phyloP scores from a whole-genome alignment of 495 filamentous ascomycete genomes.

The Thozetella sp. region DNA sequence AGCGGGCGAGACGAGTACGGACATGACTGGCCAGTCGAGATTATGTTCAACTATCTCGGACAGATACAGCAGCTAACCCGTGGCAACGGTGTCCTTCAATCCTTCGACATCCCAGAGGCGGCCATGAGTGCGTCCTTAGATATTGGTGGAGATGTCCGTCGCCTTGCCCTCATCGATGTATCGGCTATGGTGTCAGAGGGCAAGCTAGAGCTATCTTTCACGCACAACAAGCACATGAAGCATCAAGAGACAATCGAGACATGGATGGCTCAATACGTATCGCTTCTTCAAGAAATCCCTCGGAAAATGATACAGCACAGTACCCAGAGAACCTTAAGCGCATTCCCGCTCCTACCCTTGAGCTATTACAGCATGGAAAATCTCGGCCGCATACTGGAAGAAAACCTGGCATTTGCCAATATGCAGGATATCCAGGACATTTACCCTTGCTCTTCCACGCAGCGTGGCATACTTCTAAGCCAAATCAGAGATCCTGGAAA shows the following conservation, averaged over 20 bases:
- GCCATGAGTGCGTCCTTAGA: conserved; percentile 40
- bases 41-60: conserved; percentile 61
- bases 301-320: conserved; percentile 35
- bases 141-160: conserved; percentile 43
- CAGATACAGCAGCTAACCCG: conserved; percentile 45
- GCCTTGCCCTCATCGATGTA: conserved; percentile 52
- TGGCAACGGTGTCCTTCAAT: conserved; percentile 51
- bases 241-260: conserved; percentile 46
- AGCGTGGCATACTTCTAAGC: conserved; percentile 40
- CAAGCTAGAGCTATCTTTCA: conserved; percentile 53
- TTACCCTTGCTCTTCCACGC: conserved; percentile 45
- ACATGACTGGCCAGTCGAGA: conserved; percentile 55
- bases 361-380: conserved; percentile 49
- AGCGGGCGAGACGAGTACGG: conserved; percentile 31
- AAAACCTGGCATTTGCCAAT: conserved; percentile 28
- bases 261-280: conserved; percentile 50
- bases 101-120: conserved; percentile 27
- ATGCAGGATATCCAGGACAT: conserved; percentile 34
- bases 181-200: conserved; percentile 41
- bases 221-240: conserved; percentile 58
- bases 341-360: conserved; percentile 56
- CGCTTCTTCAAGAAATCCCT: conserved; percentile 39
- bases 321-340: conserved; percentile 49
- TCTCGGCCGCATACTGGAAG: conserved; percentile 36
- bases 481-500: conserved; percentile 50